These are phyloP conservation scores for Murraya paniculata DNA, from an alignment of 345 rosid genomes.

Conservation along the genomic window DNA sequence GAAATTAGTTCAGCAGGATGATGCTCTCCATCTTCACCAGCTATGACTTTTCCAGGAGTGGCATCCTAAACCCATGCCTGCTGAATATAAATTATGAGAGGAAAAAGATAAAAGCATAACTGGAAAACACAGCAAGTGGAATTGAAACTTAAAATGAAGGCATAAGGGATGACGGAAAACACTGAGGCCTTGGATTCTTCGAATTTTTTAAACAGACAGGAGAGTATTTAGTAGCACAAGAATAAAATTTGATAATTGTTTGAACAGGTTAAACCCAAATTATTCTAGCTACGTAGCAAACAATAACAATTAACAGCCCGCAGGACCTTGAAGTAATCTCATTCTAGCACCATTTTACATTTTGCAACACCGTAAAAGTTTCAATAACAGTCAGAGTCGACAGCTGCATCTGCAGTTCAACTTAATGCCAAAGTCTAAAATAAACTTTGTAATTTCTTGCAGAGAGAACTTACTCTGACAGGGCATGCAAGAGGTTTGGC, in stretches of 20 bases:
- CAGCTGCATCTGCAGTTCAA: conserved; percentile 5
- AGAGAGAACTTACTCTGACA: conserved; percentile 54
- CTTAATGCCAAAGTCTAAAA: conserved; percentile 1
- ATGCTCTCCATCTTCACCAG: conserved; percentile 86
- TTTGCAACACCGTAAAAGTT: neutral
- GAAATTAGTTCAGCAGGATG: conserved; percentile 87
- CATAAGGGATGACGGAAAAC: neutral
- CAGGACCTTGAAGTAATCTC: neutral
- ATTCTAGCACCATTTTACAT: neutral
- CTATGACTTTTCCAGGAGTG: conserved; percentile 90
- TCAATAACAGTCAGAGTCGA: neutral
- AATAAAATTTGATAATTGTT: neutral
- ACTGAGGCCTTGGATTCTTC: neutral
- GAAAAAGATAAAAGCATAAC: neutral
- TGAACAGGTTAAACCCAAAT: neutral
- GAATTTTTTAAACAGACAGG: too few species aligned
- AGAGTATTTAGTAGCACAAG: too few species aligned
- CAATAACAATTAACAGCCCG: neutral
- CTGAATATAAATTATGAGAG: conserved; percentile 3
- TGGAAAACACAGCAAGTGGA: neutral
- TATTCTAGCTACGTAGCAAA: neutral
- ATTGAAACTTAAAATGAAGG: neutral
- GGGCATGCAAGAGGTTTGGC: conserved; percentile 97
- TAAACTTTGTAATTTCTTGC: conserved; percentile 9
- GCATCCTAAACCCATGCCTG: conserved; percentile 96